Conservation (phyloP, 805 yeast genomes). For the Kuraishia ogatae region DNA sequence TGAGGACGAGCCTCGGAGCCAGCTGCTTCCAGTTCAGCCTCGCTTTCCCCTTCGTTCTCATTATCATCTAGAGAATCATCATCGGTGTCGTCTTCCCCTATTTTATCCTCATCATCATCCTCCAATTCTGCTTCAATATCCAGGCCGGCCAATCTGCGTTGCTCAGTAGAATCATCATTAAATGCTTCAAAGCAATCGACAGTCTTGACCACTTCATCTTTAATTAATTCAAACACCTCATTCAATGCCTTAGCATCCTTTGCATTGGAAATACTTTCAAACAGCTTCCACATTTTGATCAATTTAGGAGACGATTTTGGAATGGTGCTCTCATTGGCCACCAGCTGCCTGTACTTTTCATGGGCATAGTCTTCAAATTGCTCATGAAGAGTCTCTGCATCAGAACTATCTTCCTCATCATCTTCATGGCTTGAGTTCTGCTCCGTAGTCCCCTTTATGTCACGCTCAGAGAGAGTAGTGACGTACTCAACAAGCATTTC, state of each 20-base stretch:
- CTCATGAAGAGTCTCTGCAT: neutral
- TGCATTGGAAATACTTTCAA: constrained; percentile 18
- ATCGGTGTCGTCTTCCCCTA: constrained; percentile 5
- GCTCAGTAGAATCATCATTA: neutral
- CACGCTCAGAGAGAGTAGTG: neutral
- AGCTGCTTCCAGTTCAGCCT: no score
- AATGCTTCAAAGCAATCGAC: constrained; percentile 9
- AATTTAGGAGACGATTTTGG: constrained; percentile 18
- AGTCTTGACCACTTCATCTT: constrained; percentile 12
- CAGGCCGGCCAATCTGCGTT: neutral
- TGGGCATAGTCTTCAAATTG: neutral
- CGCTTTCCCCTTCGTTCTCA: constrained; percentile 2
- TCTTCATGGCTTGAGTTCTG: constrained; percentile 2
- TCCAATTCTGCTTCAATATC: neutral
- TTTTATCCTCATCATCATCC: constrained; percentile 7
- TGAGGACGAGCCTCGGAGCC: neutral
- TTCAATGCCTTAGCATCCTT: constrained; percentile 10
- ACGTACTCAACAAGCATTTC: neutral
- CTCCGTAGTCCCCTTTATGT: constrained; percentile 1
- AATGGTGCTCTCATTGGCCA: constrained; percentile 11
- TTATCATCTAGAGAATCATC: constrained; percentile 5
- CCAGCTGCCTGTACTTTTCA: neutral
- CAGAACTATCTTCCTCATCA: constrained; percentile 4
- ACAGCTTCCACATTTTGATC: constrained; percentile 17
- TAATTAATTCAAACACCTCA: constrained; percentile 16